A percentile compares a stretch with the other conserved stretches of the same genome.
These are phyloP conservation scores for Serendipita sp. DNA, from an alignment of 768 basidiomycete genomes.

Conservation along the genomic window DNA sequence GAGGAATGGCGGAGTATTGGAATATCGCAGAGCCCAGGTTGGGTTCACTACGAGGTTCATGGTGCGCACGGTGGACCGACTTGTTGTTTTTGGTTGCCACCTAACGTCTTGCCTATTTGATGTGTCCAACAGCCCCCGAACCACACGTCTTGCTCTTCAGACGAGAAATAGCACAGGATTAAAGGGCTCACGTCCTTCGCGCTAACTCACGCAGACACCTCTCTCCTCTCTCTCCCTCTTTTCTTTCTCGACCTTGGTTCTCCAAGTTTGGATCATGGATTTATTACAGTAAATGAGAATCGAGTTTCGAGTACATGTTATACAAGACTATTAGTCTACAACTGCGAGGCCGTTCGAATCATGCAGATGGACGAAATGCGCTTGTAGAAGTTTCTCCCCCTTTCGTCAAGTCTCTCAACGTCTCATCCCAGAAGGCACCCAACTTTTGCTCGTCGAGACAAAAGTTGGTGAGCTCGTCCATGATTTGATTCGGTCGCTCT, in stretches of 20 bases:
- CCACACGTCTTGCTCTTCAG: conserved; percentile 91
- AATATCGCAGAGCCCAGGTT: conserved; percentile 88
- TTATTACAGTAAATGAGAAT: neutral
- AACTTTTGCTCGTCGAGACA: conserved; percentile 43
- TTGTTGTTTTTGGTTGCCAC: conserved; percentile 5
- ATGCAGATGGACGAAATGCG: too few species aligned
- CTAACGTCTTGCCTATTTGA: neutral
- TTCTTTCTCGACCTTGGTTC: neutral
- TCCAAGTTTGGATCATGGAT: neutral
- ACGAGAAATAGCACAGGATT: conserved; percentile 26
- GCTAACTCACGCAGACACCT: neutral
- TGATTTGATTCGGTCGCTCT: conserved; percentile 46
- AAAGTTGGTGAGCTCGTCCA: conserved; percentile 42
- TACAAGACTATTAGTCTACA: too few species aligned
- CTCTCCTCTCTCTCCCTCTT: neutral
- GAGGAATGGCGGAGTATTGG: conserved; percentile 93
- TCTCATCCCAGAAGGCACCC: conserved; percentile 55
- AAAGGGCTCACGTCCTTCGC: neutral
- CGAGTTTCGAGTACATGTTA: too few species aligned
- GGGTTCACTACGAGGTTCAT: conserved; percentile 97
- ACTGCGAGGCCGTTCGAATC: too few species aligned
- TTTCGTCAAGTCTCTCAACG: conserved; percentile 32
- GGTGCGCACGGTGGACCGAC: conserved; percentile 28
- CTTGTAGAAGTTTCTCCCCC: neutral
- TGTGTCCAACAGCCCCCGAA: conserved; percentile 48